phyloP scores from a whole-genome alignment of 2,329 filamentous ascomycete species.

The Akanthomyces muscarius region DNA sequence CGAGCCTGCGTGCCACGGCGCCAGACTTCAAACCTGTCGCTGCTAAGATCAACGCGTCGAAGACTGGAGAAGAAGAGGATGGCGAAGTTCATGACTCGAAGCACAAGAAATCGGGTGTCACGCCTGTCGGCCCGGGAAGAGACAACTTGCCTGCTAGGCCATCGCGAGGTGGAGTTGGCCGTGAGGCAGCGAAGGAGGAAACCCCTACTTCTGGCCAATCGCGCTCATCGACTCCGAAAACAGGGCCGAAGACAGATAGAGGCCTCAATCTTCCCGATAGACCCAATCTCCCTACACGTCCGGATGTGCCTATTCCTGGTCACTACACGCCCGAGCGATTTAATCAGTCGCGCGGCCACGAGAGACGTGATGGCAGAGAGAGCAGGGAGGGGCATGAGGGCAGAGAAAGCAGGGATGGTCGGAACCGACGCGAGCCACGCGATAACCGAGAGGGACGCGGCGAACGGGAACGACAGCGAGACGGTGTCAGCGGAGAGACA shows the following conservation, averaged over 20 bases:
- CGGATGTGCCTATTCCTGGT: constrained; percentile 52
- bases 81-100: constrained; percentile 66
- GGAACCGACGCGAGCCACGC: constrained; percentile 33
- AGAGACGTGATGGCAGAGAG: constrained; percentile 38
- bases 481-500: not conserved
- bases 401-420: constrained; percentile 30
- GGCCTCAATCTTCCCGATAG: constrained; percentile 36
- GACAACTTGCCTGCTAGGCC: constrained; percentile 34
- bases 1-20: constrained; percentile 55
- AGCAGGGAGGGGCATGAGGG: constrained; percentile 21
- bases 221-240: constrained; percentile 27
- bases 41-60: constrained; percentile 31
- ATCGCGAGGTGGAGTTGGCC: constrained; percentile 21
- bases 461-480: constrained; percentile 13
- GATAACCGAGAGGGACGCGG: constrained; percentile 32
- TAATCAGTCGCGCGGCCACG: constrained; percentile 37
- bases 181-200: constrained; percentile 29
- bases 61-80: constrained; percentile 58
- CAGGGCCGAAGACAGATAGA: constrained; percentile 24
- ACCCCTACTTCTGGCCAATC: constrained; percentile 19
- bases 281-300: constrained; percentile 50
- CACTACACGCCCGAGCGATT: constrained; percentile 46
- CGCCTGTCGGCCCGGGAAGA: constrained; percentile 24
- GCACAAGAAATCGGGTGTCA: constrained; percentile 21
- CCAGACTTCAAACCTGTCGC: constrained; percentile 59